Evolutionary conservation across 176 grass and related monocot genomes (phyloP), one percentile per base, ranked within the genome.

Genomic region (Musa beccarii): DNA sequence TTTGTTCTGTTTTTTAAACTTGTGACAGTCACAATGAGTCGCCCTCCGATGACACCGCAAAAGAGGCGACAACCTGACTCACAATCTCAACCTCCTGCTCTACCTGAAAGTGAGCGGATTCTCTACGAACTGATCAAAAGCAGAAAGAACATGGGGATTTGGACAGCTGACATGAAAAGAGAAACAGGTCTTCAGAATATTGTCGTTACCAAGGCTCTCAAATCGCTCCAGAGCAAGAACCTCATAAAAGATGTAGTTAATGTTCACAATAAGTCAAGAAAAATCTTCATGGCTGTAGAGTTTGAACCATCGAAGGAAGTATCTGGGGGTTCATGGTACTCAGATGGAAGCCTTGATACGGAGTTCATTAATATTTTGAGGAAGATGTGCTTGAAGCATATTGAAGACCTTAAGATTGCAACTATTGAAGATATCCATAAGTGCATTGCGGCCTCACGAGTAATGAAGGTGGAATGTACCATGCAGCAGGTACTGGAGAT

Each of bases 261-360:
- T 68, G 71, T 86, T 51, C 86, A 84, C 75, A 78, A 82, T 52
- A 79, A 80, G 43, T 49, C 26, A 55, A 83, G 67, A 84, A 92
- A 92, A 84, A 63, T 81, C 43, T 88, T 81, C 86, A 88, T 92
- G 89, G 83, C 72, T 81, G 64, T 76, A 11, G 83, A 87, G 23
- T 84, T 88, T 79, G 61, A 86, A 59, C 89, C 89, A 34, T 73
- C 83, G 7, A 23, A 79, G 11, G 86, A 92, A 84, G 79, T 88
- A 63, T 84, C 89, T 1, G 89, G 86, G 0, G 86, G 89, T 15
- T 71, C 81, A 54, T 92, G 89, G 89, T 92, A 86, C 69, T 82
- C 80, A 76, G 69, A 88, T 16, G 89, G 89, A 29, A 76, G 61
- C 50, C 86, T 92, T 50, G 85, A 88, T 25, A 69, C 57, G 8